phyloP scores from a whole-genome alignment of 164 flowering plant genomes.

The Annona squamosa region DNA sequence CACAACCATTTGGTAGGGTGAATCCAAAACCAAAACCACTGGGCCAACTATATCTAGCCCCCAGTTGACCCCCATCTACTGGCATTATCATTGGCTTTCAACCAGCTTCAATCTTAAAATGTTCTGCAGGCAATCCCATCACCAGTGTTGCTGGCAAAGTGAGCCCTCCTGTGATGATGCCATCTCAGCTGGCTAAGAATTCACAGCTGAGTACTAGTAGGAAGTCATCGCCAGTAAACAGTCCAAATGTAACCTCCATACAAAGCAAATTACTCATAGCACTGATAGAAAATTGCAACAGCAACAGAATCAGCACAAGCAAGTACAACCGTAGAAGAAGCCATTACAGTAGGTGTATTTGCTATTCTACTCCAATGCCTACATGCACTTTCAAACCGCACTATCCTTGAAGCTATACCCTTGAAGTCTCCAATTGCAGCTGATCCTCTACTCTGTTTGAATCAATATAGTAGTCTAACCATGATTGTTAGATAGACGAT shows the following conservation, averaged over 20 bases:
- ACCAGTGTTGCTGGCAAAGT: slow-evolving; percentile 41
- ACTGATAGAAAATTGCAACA: slow-evolving; percentile 18
- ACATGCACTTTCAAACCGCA: slow-evolving; percentile 53
- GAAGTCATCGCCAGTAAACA: slow-evolving; percentile 71
- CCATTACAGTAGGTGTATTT: slow-evolving; percentile 44
- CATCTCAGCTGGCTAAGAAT: slow-evolving; percentile 46
- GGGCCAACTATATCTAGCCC: slow-evolving; percentile 31
- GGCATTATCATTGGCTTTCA: slow-evolving; percentile 61
- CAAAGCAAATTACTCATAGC: slow-evolving; percentile 47
- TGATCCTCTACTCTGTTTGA: slow-evolving; percentile 14
- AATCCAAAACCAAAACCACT: slow-evolving; percentile 37
- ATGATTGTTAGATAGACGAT: neutral
- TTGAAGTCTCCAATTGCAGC: slow-evolving; percentile 66
- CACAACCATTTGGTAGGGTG: slow-evolving; percentile 74
- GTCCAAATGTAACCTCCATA: slow-evolving; percentile 50
- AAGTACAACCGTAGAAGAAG: slow-evolving; percentile 21
- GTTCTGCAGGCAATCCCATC: slow-evolving; percentile 77
- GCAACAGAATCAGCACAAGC: slow-evolving; percentile 24
- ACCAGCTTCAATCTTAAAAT: slow-evolving; percentile 52
- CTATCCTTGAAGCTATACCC: slow-evolving; percentile 47
- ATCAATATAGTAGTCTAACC: neutral
- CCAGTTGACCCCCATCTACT: slow-evolving; percentile 44
- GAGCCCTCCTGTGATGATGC: slow-evolving; percentile 31
- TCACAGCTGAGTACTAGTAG: slow-evolving; percentile 37
- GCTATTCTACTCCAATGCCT: slow-evolving; percentile 34